Evolutionary conservation across 2,329 filamentous ascomycete genomes (phyloP), one percentile per base, ranked within the genome.

Genomic region (Alternaria triticina): DNA sequence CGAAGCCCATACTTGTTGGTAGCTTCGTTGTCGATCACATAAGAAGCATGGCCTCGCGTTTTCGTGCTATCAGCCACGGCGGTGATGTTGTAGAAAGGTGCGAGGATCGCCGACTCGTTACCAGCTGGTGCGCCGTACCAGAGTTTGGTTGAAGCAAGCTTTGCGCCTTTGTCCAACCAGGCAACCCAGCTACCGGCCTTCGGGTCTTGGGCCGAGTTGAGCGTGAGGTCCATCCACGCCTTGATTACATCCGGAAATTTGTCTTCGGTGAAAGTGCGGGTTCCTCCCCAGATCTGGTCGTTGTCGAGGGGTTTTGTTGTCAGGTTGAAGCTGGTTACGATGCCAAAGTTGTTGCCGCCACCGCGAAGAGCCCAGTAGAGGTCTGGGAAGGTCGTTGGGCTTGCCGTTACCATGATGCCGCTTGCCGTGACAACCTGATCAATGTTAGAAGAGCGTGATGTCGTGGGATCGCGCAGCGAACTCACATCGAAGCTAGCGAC

Each of bases 291-390:
- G 13, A 74, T 56, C 6, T 63, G 57, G 10, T 67, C 67, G 6
- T 66, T 51, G 2, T 36, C 8, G 22, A 59, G 59, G 6, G 65
- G 64, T 11, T 70, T 64, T 1, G 70, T 72, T 11, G 44, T 30
- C 7, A 73, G 28, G 22, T 63, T 62, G 61, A 72, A 72, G 25
- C 30, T 57, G 8, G 58, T 61, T 3, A 75, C 69, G 20, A 75
- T 65, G 12, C 73, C 69, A 6, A 73, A 72, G 23, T 74, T 74
- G 46, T 71, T 73, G 1, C 67, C 65, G 13, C 73, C 74, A 4
- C 77, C 77, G 20, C 76, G 73, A 13, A 79, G 68, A 1, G 75
- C 74, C 46, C 62, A 70, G 65, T 74, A 81, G 8, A 81, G 63
- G 36, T 70, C 68, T 30, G 65, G 9, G 44, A 62, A 60, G 17